Evolutionary conservation across 441 rosid species (phyloP).

Genomic region (Pelargonium cotyledonis): DNA sequence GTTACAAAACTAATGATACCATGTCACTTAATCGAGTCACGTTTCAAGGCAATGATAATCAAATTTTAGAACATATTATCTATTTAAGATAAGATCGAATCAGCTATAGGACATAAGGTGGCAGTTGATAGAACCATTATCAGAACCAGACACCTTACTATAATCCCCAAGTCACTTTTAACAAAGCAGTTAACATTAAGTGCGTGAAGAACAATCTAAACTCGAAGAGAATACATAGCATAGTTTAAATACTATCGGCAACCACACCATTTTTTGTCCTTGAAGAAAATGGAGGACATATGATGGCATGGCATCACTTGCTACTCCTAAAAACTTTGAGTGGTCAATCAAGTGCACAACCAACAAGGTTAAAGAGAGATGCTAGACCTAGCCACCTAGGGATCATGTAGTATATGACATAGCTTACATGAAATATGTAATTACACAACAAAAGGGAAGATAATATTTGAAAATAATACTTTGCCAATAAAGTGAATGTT

Average conservation of each 20-base stretch:
- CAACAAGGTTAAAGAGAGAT: neutral
- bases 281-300: neutral
- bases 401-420: neutral
- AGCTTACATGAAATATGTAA: conserved; percentile 6
- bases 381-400: neutral
- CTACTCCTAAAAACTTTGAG: neutral
- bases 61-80: neutral
- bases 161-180: neutral
- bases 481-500: conserved; percentile 14
- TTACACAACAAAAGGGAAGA: conserved; percentile 9
- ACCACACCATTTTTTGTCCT: neutral
- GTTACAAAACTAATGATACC: conserved; percentile 1
- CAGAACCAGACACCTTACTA: neutral
- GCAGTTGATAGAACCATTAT: neutral
- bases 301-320: neutral
- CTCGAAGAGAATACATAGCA: neutral
- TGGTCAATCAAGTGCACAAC: neutral
- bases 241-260: neutral
- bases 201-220: neutral
- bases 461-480: conserved; percentile 9
- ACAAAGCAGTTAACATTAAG: neutral
- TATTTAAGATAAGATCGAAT: neutral
- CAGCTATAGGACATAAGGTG: neutral
- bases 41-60: neutral
- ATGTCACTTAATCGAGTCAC: neutral